These are phyloP conservation scores for Coemansia sp. DNA, from an alignment of 192 early-diverging fungal species.

Conservation along the genomic window DNA sequence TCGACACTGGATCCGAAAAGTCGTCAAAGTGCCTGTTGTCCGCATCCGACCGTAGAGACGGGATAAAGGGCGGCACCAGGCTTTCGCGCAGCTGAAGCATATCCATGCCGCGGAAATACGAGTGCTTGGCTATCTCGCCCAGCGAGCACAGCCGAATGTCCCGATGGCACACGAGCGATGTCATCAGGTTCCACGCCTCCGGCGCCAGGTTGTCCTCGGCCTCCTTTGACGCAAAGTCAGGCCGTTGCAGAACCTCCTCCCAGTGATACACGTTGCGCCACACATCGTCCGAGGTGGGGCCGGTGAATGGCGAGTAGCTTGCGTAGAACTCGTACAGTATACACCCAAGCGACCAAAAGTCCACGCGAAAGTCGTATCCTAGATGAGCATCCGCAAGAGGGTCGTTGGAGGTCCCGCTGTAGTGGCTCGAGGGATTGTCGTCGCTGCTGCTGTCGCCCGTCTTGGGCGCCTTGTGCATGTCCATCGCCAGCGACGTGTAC, in stretches of 20 bases:
- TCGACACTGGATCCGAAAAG: conserved; percentile 61
- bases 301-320: conserved; percentile 77
- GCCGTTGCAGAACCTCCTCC: conserved; percentile 71
- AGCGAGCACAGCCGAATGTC: conserved; percentile 57
- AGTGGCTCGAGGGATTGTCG: conserved; percentile 36
- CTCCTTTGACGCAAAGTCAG: conserved; percentile 74
- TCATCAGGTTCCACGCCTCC: conserved; percentile 75
- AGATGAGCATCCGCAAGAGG: conserved; percentile 59
- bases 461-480: conserved; percentile 24
- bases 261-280: conserved; percentile 89
- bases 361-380: conserved; percentile 69
- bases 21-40: conserved; percentile 86
- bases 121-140: conserved; percentile 59
- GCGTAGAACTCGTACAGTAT: conserved; percentile 79
- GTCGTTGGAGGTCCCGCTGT: conserved; percentile 38
- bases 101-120: conserved; percentile 65
- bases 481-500: conserved; percentile 50
- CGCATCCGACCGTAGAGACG: conserved; percentile 63
- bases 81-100: conserved; percentile 64
- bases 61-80: conserved; percentile 72
- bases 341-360: conserved; percentile 76
- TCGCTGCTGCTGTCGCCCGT: conserved; percentile 22
- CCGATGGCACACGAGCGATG: conserved; percentile 57
- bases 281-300: conserved; percentile 65
- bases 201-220: conserved; percentile 80